phyloP scores from a whole-genome alignment of 495 filamentous ascomycete genomes.

The Penicillium fimorum region DNA sequence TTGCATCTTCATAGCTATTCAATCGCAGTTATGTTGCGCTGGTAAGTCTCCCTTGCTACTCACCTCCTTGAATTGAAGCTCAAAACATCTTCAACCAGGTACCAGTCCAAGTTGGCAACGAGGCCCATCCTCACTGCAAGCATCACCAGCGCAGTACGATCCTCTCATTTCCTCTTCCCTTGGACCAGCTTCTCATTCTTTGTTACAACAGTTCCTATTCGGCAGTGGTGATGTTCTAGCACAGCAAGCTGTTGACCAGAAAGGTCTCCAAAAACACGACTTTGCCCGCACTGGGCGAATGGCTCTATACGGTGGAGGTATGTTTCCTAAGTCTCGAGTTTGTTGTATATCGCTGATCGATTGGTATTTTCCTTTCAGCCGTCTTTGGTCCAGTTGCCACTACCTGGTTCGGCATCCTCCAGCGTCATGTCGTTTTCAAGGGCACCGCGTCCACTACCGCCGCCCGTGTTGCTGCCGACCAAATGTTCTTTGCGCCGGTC shows the following conservation, averaged over 20 bases:
- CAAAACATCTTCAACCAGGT: conserved; percentile 55
- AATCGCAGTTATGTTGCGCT: conserved; percentile 42
- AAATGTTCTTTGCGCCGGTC: conserved; percentile 78
- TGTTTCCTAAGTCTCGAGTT: conserved; percentile 13
- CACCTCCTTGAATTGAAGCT: conserved; percentile 10
- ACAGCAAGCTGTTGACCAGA: conserved; percentile 89
- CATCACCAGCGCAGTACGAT: conserved; percentile 70
- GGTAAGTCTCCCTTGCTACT: conserved; percentile 28
- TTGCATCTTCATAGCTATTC: conserved; percentile 10
- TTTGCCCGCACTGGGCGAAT: conserved; percentile 79
- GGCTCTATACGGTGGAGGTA: conserved; percentile 89
- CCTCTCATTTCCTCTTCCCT: not conserved
- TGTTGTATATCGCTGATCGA: conserved; percentile 5
- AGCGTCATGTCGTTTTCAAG: conserved; percentile 63
- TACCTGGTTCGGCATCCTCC: conserved; percentile 81
- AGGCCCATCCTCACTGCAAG: conserved; percentile 86
- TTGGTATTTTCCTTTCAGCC: conserved; percentile 43
- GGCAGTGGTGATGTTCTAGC: conserved; percentile 86
- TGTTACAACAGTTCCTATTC: conserved; percentile 66
- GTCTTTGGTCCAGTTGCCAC: conserved; percentile 92
- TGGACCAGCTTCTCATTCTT: not conserved
- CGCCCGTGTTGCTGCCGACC: conserved; percentile 80
- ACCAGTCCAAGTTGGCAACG: conserved; percentile 76
- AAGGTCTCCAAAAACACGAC: conserved; percentile 77
- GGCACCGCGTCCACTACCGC: conserved; percentile 67